These are phyloP conservation scores for Blastobotrys petasosporus DNA, from an alignment of 1,139 yeast genomes.

Conservation along the genomic window DNA sequence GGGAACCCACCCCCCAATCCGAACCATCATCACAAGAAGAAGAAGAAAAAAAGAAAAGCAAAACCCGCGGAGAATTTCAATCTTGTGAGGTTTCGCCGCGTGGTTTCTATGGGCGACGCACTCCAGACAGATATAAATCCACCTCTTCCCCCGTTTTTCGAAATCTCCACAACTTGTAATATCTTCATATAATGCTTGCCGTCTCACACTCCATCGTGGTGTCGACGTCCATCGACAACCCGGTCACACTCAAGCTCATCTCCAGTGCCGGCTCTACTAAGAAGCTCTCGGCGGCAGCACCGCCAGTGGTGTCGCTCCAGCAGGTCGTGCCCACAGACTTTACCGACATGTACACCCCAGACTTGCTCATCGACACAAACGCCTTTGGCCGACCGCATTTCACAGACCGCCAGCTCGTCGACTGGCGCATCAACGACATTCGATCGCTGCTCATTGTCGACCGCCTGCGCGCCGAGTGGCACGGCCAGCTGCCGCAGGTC, in stretches of 20 bases:
- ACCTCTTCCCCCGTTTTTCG: too few species aligned
- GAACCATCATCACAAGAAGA: too few species aligned
- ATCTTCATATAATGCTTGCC: too few species aligned
- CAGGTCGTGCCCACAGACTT: conserved; percentile 45
- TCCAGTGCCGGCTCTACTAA: not conserved
- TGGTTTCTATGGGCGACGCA: too few species aligned
- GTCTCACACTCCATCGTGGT: not conserved
- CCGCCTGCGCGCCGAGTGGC: conserved; percentile 48
- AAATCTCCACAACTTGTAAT: too few species aligned
- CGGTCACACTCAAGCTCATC: not conserved
- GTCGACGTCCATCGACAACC: not conserved
- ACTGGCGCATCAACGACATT: conserved; percentile 63
- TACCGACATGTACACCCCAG: conserved; percentile 51
- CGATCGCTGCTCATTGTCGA: conserved; percentile 53
- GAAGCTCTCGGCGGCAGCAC: not conserved
- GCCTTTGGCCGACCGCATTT: conserved; percentile 54
- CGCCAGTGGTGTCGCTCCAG: conserved; percentile 21
- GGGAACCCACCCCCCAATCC: too few species aligned
- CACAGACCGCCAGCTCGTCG: conserved; percentile 52
- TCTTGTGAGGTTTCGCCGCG: too few species aligned
- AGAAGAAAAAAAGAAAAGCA: too few species aligned
- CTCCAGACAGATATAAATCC: too few species aligned
- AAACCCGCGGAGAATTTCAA: too few species aligned
- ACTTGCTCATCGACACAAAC: conserved; percentile 34
- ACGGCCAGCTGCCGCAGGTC: conserved; percentile 43